Percentiles rank a stretch among this genome's conserved stretches.
Evolutionary conservation across 1,139 yeast genomes (phyloP).

Genomic region (Hyphopichia buzzinii): DNA sequence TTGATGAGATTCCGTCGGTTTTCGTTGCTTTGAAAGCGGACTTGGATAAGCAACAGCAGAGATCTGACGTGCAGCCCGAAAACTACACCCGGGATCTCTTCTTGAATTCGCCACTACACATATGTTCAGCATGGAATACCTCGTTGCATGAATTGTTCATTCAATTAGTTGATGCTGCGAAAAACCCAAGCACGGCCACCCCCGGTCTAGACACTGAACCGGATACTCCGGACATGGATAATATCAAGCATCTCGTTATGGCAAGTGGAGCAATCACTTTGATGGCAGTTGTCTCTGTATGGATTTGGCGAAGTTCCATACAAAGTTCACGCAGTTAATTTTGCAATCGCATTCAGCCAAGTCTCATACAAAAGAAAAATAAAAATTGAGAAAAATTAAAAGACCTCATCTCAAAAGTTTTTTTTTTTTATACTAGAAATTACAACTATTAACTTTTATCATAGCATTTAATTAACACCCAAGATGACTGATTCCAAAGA

Average conservation of each 20-base stretch:
- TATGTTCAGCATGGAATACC: slow-evolving; percentile 85
- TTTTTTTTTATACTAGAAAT: too few relatives aligned
- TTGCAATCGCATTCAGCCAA: background rate
- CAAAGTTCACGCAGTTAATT: slow-evolving; percentile 18
- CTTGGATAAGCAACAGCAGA: slow-evolving; percentile 89
- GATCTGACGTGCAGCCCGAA: slow-evolving; percentile 85
- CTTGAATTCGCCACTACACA: slow-evolving; percentile 72
- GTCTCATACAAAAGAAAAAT: background rate
- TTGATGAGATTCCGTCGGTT: slow-evolving; percentile 75
- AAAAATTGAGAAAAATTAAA: background rate
- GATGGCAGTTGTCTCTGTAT: slow-evolving; percentile 54
- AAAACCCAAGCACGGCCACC: slow-evolving; percentile 72
- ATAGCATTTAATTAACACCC: too few relatives aligned
- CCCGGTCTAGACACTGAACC: slow-evolving; percentile 77
- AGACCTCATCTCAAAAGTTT: background rate
- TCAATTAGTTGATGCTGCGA: slow-evolving; percentile 87
- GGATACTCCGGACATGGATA: slow-evolving; percentile 42
- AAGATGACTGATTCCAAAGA: slow-evolving; percentile 8
- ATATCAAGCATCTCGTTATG: slow-evolving; percentile 50
- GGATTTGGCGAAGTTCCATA: slow-evolving; percentile 56
- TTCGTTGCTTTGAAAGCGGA: slow-evolving; percentile 95
- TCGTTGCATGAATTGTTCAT: slow-evolving; percentile 82
- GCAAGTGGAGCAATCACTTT: slow-evolving; percentile 70
- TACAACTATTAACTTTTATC: too few relatives aligned
- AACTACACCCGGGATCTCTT: slow-evolving; percentile 67